A percentile compares a stretch with the other conserved stretches of the same genome.
Conservation (phyloP, 495 filamentous ascomycete genomes). For the Tuber microsphaerosporum region DNA sequence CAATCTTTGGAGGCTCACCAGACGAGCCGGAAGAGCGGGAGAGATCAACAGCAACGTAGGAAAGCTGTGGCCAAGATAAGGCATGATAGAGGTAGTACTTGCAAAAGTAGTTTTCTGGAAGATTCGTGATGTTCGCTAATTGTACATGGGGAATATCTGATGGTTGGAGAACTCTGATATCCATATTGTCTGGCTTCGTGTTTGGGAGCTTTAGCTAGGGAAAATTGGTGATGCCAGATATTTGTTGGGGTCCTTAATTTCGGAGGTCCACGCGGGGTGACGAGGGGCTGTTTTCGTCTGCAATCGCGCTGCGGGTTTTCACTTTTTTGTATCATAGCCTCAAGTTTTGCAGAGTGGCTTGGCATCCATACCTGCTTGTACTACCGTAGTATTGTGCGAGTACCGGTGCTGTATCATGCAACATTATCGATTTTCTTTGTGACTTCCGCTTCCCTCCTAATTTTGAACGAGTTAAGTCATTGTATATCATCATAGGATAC, state of each 20-base stretch:
- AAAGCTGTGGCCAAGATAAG: slow-evolving; percentile 92
- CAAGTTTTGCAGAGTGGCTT: neutral
- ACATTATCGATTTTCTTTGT: neutral
- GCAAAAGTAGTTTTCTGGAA: slow-evolving; percentile 98
- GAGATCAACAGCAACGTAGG: slow-evolving; percentile 88
- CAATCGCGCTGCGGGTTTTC: neutral
- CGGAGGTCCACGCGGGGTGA: neutral
- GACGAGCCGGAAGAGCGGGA: slow-evolving; percentile 65
- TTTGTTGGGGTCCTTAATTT: neutral
- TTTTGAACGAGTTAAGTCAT: neutral
- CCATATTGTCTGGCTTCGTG: slow-evolving; percentile 50
- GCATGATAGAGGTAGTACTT: slow-evolving; percentile 99
- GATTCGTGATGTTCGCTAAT: slow-evolving; percentile 95
- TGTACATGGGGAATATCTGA: slow-evolving; percentile 89
- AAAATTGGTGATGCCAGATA: neutral
- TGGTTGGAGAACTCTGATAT: slow-evolving; percentile 66
- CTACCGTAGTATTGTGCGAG: no score
- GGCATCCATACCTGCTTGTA: neutral
- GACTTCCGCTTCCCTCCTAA: neutral
- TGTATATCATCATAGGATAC: neutral
- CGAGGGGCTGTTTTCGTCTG: neutral
- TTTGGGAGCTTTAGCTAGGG: neutral
- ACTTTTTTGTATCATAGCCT: neutral
- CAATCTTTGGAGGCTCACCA: slow-evolving; percentile 92
- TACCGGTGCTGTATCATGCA: neutral